These are phyloP conservation scores for Arthrobotrys pseudoclavata DNA, from an alignment of 2,329 filamentous ascomycete species.

Conservation along the genomic window DNA sequence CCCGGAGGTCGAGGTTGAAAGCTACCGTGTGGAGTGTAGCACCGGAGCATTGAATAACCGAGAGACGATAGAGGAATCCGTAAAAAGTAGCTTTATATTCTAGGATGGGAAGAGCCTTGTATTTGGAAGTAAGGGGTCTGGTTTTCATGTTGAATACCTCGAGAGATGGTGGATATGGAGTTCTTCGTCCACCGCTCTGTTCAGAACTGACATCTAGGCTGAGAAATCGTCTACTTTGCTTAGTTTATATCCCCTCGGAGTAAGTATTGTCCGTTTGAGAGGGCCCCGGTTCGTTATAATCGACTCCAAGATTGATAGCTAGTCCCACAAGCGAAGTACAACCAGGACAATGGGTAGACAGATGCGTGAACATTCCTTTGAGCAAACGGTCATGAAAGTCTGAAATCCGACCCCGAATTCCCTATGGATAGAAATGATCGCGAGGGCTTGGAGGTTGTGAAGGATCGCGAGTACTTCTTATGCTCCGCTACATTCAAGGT, in stretches of 20 bases:
- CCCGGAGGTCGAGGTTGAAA: not conserved
- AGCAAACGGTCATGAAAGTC: not conserved
- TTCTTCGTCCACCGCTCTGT: too few relatives aligned
- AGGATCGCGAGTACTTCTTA: not conserved
- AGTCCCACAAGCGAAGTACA: not conserved
- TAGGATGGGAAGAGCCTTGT: not conserved
- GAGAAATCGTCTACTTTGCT: not conserved
- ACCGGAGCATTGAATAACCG: not conserved
- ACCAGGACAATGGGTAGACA: not conserved
- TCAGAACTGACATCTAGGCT: too few relatives aligned
- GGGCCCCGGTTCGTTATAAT: not conserved
- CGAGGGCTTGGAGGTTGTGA: not conserved
- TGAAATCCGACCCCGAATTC: not conserved
- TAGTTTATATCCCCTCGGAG: not conserved
- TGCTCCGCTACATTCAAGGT: not conserved
- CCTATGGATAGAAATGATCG: not conserved
- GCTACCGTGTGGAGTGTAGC: not conserved
- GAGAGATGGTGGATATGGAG: not conserved
- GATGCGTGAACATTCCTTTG: not conserved
- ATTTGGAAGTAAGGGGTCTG: not conserved
- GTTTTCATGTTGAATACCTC: not conserved
- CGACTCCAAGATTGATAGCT: not conserved
- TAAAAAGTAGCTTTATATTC: not conserved
- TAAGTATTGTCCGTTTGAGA: not conserved
- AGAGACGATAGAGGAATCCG: not conserved